These are phyloP conservation scores for Chenopodium quinoa DNA, from an alignment of 148 eudicot species.

Conservation along the genomic window DNA sequence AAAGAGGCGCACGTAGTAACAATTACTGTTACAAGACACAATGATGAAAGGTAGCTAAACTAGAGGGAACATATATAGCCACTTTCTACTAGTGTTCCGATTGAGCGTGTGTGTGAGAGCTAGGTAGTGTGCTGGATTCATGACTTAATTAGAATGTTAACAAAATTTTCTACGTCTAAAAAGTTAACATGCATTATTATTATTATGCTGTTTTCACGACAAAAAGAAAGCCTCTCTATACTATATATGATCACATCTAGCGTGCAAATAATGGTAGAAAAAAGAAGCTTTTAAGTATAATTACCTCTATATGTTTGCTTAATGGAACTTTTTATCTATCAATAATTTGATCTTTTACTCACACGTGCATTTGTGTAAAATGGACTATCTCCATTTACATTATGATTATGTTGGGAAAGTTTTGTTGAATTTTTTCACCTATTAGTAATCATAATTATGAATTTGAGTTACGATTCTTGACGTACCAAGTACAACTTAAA, in stretches of 20 bases:
- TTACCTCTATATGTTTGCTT: neutral
- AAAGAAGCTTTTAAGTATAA: neutral
- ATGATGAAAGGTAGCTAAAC: constrained; percentile 1
- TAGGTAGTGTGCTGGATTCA: constrained; percentile 5
- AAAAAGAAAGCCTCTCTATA: constrained; percentile 6
- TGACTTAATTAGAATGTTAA: neutral
- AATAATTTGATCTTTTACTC: neutral
- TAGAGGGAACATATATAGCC: neutral
- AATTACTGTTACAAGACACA: constrained; percentile 10
- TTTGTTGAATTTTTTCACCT: neutral
- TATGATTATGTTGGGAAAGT: neutral
- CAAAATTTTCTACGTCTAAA: neutral
- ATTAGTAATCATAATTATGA: too few relatives aligned
- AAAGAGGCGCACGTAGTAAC: neutral
- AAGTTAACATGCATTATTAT: neutral
- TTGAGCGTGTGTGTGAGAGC: constrained; percentile 6
- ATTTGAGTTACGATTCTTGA: too few relatives aligned
- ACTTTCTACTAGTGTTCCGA: neutral
- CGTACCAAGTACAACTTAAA: too few relatives aligned
- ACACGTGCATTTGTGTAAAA: constrained; percentile 10
- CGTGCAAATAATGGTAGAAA: neutral
- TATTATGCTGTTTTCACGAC: constrained; percentile 10
- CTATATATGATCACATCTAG: constrained; percentile 4
- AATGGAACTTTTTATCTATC: neutral
- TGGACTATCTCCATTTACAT: neutral